phyloP scores from a whole-genome alignment of 2,329 filamentous ascomycete species.

The Grosmannia huntii region DNA sequence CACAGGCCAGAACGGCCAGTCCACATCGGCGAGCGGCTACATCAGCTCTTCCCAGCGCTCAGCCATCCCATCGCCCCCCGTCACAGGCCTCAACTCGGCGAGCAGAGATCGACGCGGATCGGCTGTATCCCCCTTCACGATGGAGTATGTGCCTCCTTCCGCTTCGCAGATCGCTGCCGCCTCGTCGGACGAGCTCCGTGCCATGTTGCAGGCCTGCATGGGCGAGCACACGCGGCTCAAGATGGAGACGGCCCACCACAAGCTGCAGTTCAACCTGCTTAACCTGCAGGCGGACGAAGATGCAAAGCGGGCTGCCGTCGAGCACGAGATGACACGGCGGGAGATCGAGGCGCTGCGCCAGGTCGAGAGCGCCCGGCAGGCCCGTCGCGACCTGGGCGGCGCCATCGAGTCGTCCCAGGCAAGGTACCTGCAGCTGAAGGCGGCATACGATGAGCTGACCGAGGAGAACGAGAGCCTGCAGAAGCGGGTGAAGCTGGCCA shows the following conservation, averaged over 20 bases:
- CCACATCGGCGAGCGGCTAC: constrained; percentile 13
- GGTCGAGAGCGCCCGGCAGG: constrained; percentile 56
- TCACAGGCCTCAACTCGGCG: constrained; percentile 26
- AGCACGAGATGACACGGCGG: constrained; percentile 80
- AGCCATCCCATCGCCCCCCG: constrained; percentile 40
- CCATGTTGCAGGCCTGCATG: constrained; percentile 41
- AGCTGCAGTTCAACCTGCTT: constrained; percentile 76
- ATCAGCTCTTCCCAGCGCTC: constrained; percentile 29
- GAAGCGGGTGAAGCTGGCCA: constrained; percentile 57
- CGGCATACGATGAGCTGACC: constrained; percentile 51
- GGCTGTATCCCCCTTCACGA: constrained; percentile 8
- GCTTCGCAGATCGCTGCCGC: constrained; percentile 38
- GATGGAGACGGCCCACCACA: constrained; percentile 79
- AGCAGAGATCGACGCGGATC: constrained; percentile 13
- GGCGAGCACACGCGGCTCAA: constrained; percentile 50
- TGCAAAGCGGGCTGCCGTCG: constrained; percentile 74
- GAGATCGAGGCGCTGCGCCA: constrained; percentile 76
- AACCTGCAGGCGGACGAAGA: constrained; percentile 75
- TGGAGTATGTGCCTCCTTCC: constrained; percentile 35
- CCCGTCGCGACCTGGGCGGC: constrained; percentile 35
- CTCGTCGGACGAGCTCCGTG: constrained; percentile 40
- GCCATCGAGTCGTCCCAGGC: constrained; percentile 37
- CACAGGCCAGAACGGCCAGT: neutral
- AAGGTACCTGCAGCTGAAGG: constrained; percentile 50
- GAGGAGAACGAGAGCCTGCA: constrained; percentile 52